phyloP scores from a whole-genome alignment of 805 yeast species.

The Hyphopichia homilentoma region DNA sequence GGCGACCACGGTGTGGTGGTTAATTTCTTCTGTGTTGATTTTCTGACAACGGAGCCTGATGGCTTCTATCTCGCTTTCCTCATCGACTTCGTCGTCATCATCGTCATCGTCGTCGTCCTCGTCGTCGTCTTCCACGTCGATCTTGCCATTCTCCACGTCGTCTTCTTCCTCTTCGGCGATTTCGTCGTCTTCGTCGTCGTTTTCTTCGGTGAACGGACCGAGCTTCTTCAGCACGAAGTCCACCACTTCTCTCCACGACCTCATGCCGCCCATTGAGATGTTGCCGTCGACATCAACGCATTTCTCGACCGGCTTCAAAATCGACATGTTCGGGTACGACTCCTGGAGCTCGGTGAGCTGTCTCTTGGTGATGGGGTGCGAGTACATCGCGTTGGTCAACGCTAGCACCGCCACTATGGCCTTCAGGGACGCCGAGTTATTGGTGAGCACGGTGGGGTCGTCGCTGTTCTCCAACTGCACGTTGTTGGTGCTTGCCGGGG shows the following conservation, averaged over 20 bases:
- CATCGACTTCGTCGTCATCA: slow-evolving; percentile 1
- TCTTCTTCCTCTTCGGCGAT: slow-evolving; percentile 9
- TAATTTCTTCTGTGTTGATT: too few species aligned
- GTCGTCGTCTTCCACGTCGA: slow-evolving; percentile 9
- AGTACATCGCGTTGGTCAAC: slow-evolving; percentile 20
- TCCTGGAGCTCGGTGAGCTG: slow-evolving; percentile 19
- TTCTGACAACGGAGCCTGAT: too few species aligned
- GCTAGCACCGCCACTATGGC: slow-evolving; percentile 23
- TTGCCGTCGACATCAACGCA: slow-evolving; percentile 22
- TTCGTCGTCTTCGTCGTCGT: slow-evolving; percentile 15
- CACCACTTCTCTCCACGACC: slow-evolving; percentile 25
- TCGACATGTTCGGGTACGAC: slow-evolving; percentile 18
- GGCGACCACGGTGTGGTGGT: slow-evolving; percentile 17
- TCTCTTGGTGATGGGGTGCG: slow-evolving; percentile 22
- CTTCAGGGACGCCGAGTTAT: slow-evolving; percentile 14
- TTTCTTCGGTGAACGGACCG: slow-evolving; percentile 15
- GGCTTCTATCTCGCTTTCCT: slow-evolving; percentile 2
- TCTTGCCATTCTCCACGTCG: slow-evolving; percentile 6
- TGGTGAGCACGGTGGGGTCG: slow-evolving; percentile 12
- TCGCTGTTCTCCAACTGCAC: slow-evolving; percentile 5
- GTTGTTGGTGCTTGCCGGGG: slow-evolving; percentile 4
- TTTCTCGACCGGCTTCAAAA: slow-evolving; percentile 25
- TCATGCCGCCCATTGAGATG: slow-evolving; percentile 28
- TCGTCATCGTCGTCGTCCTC: slow-evolving; percentile 6
- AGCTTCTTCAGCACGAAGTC: slow-evolving; percentile 18